These are phyloP conservation scores for Grammothele lineata DNA, from an alignment of 768 basidiomycete genomes.

Conservation along the genomic window DNA sequence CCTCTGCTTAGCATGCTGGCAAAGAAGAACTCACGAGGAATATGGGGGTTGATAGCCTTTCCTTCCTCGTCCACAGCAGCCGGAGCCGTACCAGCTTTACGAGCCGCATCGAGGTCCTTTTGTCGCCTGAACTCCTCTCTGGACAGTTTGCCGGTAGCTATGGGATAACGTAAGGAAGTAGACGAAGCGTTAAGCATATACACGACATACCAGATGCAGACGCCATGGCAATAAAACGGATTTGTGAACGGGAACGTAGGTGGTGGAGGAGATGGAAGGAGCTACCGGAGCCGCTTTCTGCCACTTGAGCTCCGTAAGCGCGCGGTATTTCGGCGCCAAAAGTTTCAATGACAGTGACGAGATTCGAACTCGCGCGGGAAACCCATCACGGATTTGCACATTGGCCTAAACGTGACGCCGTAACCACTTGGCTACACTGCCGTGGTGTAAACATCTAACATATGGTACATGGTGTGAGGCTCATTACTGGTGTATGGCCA, in stretches of 20 bases:
- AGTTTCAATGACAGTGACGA: constrained; percentile 45
- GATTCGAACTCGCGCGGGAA: constrained; percentile 58
- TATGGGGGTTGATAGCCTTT: constrained; percentile 95
- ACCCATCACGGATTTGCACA: constrained; percentile 46
- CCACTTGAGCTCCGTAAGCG: constrained; percentile 2
- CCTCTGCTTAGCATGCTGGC: not conserved
- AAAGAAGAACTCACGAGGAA: constrained; percentile 71
- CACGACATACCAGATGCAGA: constrained; percentile 16
- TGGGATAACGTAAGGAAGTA: constrained; percentile 7
- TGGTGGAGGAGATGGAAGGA: constrained; percentile 1
- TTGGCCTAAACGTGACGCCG: constrained; percentile 55
- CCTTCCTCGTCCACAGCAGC: constrained; percentile 95
- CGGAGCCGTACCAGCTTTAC: constrained; percentile 97
- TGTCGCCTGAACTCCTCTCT: constrained; percentile 92
- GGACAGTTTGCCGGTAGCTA: constrained; percentile 75
- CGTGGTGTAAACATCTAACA: too few relatives aligned
- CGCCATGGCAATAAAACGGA: constrained; percentile 7
- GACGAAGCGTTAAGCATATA: not conserved
- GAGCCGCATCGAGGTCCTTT: constrained; percentile 96
- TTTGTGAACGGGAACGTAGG: too few relatives aligned
- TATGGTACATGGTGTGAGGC: too few relatives aligned
- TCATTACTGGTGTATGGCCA: too few relatives aligned
- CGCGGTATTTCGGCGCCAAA: constrained; percentile 8
- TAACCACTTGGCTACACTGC: constrained; percentile 60
- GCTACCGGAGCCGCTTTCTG: not conserved